Evolutionary conservation across 768 basidiomycete species (phyloP), one percentile per base, ranked within the genome.

Genomic region (Kwoniella pini): DNA sequence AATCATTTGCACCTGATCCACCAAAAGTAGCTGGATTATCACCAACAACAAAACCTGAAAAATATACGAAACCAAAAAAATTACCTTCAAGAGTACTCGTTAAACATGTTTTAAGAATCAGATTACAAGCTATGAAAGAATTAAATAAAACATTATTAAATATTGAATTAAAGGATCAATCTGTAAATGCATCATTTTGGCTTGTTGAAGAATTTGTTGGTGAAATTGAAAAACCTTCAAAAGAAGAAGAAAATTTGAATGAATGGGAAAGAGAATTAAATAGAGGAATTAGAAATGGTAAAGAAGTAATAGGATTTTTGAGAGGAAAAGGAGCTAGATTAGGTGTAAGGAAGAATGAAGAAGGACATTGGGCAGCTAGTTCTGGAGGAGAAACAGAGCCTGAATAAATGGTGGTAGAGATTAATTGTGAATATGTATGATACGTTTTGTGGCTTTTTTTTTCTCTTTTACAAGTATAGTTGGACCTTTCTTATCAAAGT

Each of bases 61-160:
- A 64, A 30, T 70, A 67, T 58, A 54, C 31, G 3, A 43, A 54
- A 10, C 69, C 74, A 1, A 60, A 68, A 36, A 66, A 68, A 22
- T 87, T 91, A 1, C 87, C 91, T 10, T 87, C 90, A 9, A 86
- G 90, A 44, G 85, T 87, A 44, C 85, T 96, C 60, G 86, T 97
- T 68, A 88, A 90, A 19, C 91, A 96, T 79, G 89, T 96, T 57
- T 81, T 97, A 52, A 84, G 89, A 17, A 87, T 89, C 24, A 87
- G 94, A n/a, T 84, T 87, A 4, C 86, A 91, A 75, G 91, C 92
- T 15, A 84, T 87, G 33, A 85, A 86, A 61, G 85, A 86, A 5
- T 84, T 97, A 17, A 87, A 87, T 17, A 79, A 80, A 52, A 87
- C 90, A 75, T 85, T 95, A 59, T 83, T 85, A 33, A 83, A 87